These are phyloP conservation scores for Saccharomycodes ludwigii DNA, from an alignment of 805 yeast species.

Conservation along the genomic window DNA sequence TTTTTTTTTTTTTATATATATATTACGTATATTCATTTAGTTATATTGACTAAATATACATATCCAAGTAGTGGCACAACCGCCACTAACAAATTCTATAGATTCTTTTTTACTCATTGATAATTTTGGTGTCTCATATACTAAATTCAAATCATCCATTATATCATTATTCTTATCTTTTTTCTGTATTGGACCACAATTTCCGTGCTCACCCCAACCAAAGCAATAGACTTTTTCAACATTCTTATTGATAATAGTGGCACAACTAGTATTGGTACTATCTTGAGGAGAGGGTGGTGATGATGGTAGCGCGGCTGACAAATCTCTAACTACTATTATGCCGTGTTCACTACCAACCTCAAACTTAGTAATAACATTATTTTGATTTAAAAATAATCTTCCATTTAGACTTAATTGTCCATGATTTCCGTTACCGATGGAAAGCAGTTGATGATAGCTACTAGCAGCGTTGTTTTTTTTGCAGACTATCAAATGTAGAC, in stretches of 20 bases:
- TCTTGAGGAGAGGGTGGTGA: no score
- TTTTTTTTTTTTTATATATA: constrained; percentile 4
- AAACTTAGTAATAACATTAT: constrained; percentile 13
- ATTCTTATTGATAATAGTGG: constrained; percentile 5
- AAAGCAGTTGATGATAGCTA: constrained; percentile 20
- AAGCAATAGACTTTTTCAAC: constrained; percentile 43
- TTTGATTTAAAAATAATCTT: background rate
- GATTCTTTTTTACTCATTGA: constrained; percentile 3
- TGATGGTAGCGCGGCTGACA: background rate
- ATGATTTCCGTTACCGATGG: constrained; percentile 69
- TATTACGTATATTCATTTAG: background rate
- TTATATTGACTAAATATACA: no score
- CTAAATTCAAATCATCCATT: background rate
- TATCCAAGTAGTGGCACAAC: constrained; percentile 67
- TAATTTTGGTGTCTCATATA: background rate
- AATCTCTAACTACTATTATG: constrained; percentile 23
- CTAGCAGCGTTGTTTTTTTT: background rate
- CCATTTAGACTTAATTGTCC: constrained; percentile 40
- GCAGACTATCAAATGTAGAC: constrained; percentile 38
- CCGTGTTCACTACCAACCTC: constrained; percentile 86
- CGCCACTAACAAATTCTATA: constrained; percentile 34
- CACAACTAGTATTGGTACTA: no score
- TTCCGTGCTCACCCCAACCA: constrained; percentile 99
- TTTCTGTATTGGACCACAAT: constrained; percentile 64
- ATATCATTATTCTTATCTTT: background rate